Evolutionary conservation across 2,329 filamentous ascomycete species (phyloP).

Genomic region (Fonsecaea pugnacius): DNA sequence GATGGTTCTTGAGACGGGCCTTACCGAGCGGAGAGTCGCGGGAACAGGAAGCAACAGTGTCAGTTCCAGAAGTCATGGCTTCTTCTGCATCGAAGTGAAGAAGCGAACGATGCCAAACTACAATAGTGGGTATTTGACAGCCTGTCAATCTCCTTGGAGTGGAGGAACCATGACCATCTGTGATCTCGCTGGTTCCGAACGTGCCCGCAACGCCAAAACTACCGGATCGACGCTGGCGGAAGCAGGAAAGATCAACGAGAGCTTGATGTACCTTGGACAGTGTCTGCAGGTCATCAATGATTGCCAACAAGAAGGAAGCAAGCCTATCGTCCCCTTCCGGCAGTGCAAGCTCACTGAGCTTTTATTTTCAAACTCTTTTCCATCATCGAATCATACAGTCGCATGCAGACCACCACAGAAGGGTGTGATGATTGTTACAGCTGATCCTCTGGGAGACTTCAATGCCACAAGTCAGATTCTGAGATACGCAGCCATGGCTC

Average conservation of each 20-base stretch:
- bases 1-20: constrained; percentile 84
- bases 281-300: constrained; percentile 95
- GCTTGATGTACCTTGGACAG: constrained; percentile 95
- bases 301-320: constrained; percentile 67
- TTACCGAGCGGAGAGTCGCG: constrained; percentile 83
- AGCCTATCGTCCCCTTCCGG: constrained; percentile 77
- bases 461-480: constrained; percentile 97
- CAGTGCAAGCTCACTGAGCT: constrained; percentile 86
- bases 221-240: constrained; percentile 89
- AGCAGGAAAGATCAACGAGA: constrained; percentile 98
- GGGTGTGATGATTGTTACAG: constrained; percentile 94
- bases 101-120: constrained; percentile 65
- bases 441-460: constrained; percentile 89
- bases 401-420: constrained; percentile 71
- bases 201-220: constrained; percentile 90
- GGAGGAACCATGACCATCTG: constrained; percentile 36
- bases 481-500: constrained; percentile 87
- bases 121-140: constrained; percentile 54
- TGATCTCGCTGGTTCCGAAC: constrained; percentile 69
- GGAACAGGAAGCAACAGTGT: constrained; percentile 93
- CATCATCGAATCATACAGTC: constrained; percentile 59
- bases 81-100: constrained; percentile 94
- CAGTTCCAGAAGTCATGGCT: constrained; percentile 90
- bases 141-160: constrained; percentile 55
- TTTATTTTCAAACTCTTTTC: constrained; percentile 86